Evolutionary conservation across 495 filamentous ascomycete genomes (phyloP), one percentile per base, ranked within the genome.

Genomic region (Chaetomium tenue): DNA sequence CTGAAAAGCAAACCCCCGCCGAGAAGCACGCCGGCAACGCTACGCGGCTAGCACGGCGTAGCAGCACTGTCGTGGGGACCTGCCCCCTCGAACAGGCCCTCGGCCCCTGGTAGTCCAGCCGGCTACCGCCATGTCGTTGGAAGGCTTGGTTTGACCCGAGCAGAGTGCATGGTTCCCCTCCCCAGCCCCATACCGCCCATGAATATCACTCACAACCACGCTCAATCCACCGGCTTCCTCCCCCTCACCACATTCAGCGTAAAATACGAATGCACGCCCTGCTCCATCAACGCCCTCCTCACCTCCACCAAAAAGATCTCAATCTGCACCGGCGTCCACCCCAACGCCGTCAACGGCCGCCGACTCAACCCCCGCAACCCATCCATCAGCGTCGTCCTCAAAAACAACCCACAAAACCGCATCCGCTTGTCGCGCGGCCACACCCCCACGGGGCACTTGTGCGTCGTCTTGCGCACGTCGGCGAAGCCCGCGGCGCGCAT

Each of bases 251-350:
- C 68, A 53, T 73, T 68, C 53, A 71, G 72, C 7, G 63, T 63
- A 13, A 75, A 68, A 46, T 75, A 78, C 11, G 70, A 66, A 56
- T 78, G 76, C 26, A 72, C 58, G 26, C 68, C 67, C 1, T 20
- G 28, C 26, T 75, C 65, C 74, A 74, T 75, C 2, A 76, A 30
- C 25, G 71, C 68, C 66, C 73, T 75, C 2, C 76, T 58, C 37
- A 78, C 76, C 18, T 77, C 75, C 12, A 77, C 68, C 44, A 78
- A 64, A 18, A 77, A 74, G 67, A 76, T 72, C 68, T 78, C 76
- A 23, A 78, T 78, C 66, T 78, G 74, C 56, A 72, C 23, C 55
- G 57, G 65, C 37, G 75, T 77, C 74, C 75, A 74, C 2, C 73
- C 73, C 2, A 77, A 67, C 23, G 72, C 75, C 25, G 46, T 58